Conservation (phyloP, 148 eudicot genomes). For the Beta vulgaris region DNA sequence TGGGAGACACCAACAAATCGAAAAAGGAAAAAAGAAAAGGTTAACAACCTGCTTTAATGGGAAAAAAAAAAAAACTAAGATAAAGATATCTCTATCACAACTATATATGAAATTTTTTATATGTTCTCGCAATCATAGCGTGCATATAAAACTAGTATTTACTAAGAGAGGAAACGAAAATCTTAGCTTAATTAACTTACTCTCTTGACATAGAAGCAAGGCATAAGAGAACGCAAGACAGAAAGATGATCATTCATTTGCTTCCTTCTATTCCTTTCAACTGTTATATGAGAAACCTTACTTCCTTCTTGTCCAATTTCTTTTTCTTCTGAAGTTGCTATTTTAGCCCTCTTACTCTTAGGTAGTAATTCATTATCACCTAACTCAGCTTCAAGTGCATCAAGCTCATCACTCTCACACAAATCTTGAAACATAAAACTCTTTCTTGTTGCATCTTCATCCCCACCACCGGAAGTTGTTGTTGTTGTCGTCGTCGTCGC, state of each 20-base stretch:
- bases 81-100: too few species aligned
- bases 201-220: constrained; percentile 89
- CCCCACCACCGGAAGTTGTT: background rate
- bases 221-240: constrained; percentile 84
- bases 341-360: constrained; percentile 43
- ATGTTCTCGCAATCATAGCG: too few species aligned
- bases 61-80: too few species aligned
- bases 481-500: background rate
- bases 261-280: constrained; percentile 89
- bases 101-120: too few species aligned
- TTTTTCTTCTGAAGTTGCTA: background rate
- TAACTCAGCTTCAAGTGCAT: constrained; percentile 15
- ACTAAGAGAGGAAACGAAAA: too few species aligned
- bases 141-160: too few species aligned
- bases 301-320: constrained; percentile 22
- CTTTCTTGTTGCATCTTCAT: background rate
- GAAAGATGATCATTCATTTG: constrained; percentile 90
- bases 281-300: constrained; percentile 68
- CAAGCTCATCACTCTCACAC: constrained; percentile 26
- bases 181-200: constrained; percentile 35
- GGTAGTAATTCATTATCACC: constrained; percentile 35
- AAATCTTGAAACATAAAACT: constrained; percentile 17
- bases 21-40: too few species aligned
- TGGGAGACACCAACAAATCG: too few species aligned
- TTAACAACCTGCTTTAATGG: too few species aligned